These are phyloP conservation scores for Panicum virgatum DNA, from an alignment of 202 grass and related monocot genomes.

Conservation along the genomic window DNA sequence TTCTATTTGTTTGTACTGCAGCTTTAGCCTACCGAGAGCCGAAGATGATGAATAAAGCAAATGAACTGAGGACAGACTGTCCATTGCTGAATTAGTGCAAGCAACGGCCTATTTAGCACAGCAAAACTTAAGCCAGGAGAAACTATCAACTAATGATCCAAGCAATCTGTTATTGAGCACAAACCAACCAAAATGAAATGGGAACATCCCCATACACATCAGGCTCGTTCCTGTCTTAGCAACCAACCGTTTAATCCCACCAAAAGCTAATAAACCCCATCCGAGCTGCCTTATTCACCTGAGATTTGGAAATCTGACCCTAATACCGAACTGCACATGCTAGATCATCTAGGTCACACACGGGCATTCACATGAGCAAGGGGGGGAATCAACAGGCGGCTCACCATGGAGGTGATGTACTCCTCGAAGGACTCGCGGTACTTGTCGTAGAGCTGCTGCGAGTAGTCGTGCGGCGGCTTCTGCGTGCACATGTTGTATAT, in stretches of 20 bases:
- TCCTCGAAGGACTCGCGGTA: conserved; percentile 76
- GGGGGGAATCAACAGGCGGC: background rate
- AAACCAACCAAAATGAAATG: background rate
- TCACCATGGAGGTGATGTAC: conserved; percentile 80
- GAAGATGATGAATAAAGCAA: background rate
- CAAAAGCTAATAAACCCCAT: background rate
- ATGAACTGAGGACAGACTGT: background rate
- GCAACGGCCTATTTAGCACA: background rate
- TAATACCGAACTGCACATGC: background rate
- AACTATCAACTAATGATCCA: background rate
- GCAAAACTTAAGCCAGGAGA: background rate
- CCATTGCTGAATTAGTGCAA: background rate
- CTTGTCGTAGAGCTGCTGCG: conserved; percentile 88
- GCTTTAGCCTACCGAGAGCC: background rate
- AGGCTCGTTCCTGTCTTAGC: background rate
- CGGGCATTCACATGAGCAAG: background rate
- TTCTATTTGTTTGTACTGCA: background rate
- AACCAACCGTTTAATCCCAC: background rate
- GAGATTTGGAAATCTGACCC: background rate
- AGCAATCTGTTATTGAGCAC: background rate
- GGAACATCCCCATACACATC: background rate
- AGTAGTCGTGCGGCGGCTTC: conserved; percentile 94
- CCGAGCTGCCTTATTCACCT: background rate
- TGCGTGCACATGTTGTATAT: conserved; percentile 99
- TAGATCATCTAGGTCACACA: background rate